Percentiles rank a stretch among this genome's conserved stretches.
phyloP scores from a whole-genome alignment of 1,284 basidiomycete genomes.

The Neonothopanus nambi region DNA sequence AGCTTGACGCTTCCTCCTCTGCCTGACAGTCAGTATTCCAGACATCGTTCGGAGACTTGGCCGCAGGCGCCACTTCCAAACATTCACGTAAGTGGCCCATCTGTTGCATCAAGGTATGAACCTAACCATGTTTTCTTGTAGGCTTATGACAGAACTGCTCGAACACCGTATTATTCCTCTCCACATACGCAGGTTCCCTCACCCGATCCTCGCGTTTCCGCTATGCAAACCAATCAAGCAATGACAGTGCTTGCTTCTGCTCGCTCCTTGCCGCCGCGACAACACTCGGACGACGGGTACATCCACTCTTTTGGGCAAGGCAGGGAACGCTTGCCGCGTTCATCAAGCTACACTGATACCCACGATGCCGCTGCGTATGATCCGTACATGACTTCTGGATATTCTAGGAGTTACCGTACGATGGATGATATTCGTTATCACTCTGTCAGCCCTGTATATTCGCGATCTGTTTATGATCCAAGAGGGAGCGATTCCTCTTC shows the following conservation, averaged over 20 bases:
- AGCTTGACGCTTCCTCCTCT: slow-evolving; percentile 24
- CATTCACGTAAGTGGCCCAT: slow-evolving; percentile 5
- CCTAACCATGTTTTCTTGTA: not conserved
- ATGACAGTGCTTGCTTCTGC: slow-evolving; percentile 12
- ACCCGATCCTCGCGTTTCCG: slow-evolving; percentile 17
- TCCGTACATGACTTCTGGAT: not conserved
- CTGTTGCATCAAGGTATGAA: too few species aligned
- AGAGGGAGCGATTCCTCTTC: slow-evolving; percentile 16
- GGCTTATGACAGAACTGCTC: not conserved
- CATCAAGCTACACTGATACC: not conserved
- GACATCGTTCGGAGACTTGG: slow-evolving; percentile 12
- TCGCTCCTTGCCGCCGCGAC: slow-evolving; percentile 3
- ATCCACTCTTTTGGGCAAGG: not conserved
- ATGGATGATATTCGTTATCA: slow-evolving; percentile 12
- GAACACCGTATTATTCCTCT: not conserved
- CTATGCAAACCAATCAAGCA: slow-evolving; percentile 15
- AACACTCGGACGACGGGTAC: not conserved
- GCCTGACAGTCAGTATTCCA: slow-evolving; percentile 12
- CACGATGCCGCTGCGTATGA: not conserved
- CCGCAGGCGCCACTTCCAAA: slow-evolving; percentile 10
- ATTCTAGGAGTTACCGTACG: slow-evolving; percentile 4
- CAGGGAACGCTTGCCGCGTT: not conserved
- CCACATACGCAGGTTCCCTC: not conserved
- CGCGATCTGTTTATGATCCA: slow-evolving; percentile 3
- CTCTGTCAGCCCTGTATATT: slow-evolving; percentile 15